Evolutionary conservation across 306 rosid genomes (phyloP).

Genomic region (Quercus engelmannii): DNA sequence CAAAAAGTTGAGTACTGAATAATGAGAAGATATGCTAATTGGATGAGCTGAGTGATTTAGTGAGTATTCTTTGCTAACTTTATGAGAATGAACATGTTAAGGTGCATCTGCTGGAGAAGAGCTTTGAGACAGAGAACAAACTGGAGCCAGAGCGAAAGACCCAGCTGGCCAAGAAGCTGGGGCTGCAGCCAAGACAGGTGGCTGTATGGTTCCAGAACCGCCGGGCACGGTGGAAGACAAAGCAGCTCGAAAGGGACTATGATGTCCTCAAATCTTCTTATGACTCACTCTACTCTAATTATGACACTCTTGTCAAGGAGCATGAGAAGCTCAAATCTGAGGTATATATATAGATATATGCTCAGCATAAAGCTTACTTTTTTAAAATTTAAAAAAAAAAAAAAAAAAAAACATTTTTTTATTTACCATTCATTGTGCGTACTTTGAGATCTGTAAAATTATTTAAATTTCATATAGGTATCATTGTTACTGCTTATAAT

Average conservation of each 20-base stretch:
- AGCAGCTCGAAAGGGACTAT: slow-evolving; percentile 95
- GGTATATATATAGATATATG: slow-evolving; percentile 39
- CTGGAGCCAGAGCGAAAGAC: slow-evolving; percentile 95
- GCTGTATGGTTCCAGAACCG: slow-evolving; percentile 99
- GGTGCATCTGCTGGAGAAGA: slow-evolving; percentile 92
- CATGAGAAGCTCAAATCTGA: slow-evolving; percentile 85
- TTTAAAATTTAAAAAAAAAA: too few species aligned
- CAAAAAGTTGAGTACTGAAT: not conserved
- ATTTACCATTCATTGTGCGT: not conserved
- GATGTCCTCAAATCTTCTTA: slow-evolving; percentile 85
- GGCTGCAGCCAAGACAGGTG: slow-evolving; percentile 95
- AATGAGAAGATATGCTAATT: slow-evolving; percentile 4
- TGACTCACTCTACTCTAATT: slow-evolving; percentile 65
- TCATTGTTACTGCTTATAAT: not conserved
- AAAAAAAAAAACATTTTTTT: not conserved
- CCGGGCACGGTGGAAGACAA: slow-evolving; percentile 98
- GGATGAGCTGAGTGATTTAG: not conserved
- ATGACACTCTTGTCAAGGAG: slow-evolving; percentile 67
- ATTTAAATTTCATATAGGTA: not conserved
- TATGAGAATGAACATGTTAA: slow-evolving; percentile 20
- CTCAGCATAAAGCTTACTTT: not conserved
- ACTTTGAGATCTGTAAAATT: not conserved
- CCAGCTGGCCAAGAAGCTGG: slow-evolving; percentile 89
- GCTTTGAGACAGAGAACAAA: slow-evolving; percentile 95
- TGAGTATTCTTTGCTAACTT: slow-evolving; percentile 10